Evolutionary conservation across 148 eudicot genomes (phyloP).

Genomic region (Limonium bicolor): DNA sequence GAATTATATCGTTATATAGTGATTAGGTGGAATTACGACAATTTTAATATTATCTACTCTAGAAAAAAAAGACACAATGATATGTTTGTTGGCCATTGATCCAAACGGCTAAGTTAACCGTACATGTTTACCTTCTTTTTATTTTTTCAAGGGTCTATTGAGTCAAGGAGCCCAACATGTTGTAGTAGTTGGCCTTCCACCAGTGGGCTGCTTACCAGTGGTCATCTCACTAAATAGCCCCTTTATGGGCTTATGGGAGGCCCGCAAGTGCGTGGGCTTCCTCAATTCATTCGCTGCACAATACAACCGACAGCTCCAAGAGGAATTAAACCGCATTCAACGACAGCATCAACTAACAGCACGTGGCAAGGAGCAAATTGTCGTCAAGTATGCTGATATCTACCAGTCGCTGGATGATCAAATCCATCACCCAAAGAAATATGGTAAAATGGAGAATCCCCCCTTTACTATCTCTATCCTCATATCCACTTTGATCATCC

Average conservation of each 20-base stretch:
- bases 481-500: too few species aligned
- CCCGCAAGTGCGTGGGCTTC: constrained; percentile 13
- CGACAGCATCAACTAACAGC: neutral
- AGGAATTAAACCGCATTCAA: constrained; percentile 1
- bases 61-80: neutral
- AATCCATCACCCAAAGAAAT: constrained; percentile 13
- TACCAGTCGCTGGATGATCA: constrained; percentile 13
- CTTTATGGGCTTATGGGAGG: constrained; percentile 11
- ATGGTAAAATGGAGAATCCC: too few species aligned
- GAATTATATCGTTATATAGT: neutral
- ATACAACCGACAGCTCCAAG: constrained; percentile 10
- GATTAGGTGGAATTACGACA: neutral
- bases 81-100: neutral
- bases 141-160: constrained; percentile 12
- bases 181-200: constrained; percentile 22
- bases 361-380: constrained; percentile 12
- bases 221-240: constrained; percentile 15
- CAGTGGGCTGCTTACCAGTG: constrained; percentile 30
- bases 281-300: neutral
- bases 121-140: too few species aligned
- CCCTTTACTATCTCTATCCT: too few species aligned
- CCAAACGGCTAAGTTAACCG: too few species aligned
- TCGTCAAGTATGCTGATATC: constrained; percentile 13
- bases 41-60: neutral
- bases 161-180: constrained; percentile 19